Evolutionary conservation across 2,329 filamentous ascomycete species (phyloP).

Genomic region (Cladosporium sp.): DNA sequence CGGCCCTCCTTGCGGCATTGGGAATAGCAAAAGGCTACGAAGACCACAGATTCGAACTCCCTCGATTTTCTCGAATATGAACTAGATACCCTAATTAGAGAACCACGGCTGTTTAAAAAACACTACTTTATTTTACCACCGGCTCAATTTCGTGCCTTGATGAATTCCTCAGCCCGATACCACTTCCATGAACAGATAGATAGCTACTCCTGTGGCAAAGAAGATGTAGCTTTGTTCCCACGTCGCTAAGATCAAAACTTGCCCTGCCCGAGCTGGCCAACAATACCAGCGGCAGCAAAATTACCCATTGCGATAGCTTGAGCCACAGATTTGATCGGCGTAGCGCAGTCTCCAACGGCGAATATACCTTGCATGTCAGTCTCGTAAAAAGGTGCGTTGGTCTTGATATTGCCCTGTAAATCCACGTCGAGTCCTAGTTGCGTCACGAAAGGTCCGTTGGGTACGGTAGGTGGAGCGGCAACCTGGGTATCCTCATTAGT

Average conservation of each 20-base stretch:
- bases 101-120: too few relatives aligned
- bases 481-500: too few relatives aligned
- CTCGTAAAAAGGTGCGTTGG: neutral
- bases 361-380: neutral
- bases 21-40: too few relatives aligned
- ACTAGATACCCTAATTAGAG: neutral
- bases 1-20: too few relatives aligned
- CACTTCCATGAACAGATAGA: too few relatives aligned
- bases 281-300: constrained; percentile 17
- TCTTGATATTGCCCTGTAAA: neutral
- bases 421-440: constrained; percentile 6
- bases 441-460: constrained; percentile 6
- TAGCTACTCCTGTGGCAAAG: too few relatives aligned
- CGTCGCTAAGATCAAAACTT: too few relatives aligned
- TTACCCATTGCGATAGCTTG: constrained; percentile 14
- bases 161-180: too few relatives aligned
- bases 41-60: neutral
- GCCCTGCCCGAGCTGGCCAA: neutral
- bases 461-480: neutral
- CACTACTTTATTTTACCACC: too few relatives aligned
- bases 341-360: constrained; percentile 9
- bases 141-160: too few relatives aligned
- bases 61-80: too few relatives aligned
- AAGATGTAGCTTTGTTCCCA: too few relatives aligned
- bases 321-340: constrained; percentile 3